Evolutionary conservation across 2,329 filamentous ascomycete genomes (phyloP).

Genomic region (Colletotrichum nymphaeae): DNA sequence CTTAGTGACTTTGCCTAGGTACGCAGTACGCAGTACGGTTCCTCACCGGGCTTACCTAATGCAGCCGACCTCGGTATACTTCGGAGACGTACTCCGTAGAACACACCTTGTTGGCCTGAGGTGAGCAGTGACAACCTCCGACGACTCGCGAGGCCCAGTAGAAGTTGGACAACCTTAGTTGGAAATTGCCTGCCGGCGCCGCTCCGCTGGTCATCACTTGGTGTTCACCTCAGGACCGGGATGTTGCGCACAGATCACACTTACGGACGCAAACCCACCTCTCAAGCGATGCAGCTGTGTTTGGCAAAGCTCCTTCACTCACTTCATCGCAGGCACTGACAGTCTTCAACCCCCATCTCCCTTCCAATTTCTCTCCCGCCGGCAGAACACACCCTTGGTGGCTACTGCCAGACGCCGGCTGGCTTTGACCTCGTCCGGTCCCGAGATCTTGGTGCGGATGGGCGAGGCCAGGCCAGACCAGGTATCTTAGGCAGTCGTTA

Average conservation of each 20-base stretch:
- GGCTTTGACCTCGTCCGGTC: not conserved
- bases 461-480: not conserved
- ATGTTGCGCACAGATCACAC: not conserved
- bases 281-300: not conserved
- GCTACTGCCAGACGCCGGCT: not conserved
- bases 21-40: not conserved
- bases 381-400: not conserved
- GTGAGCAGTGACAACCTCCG: not conserved
- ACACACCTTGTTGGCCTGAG: too few relatives aligned
- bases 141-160: not conserved
- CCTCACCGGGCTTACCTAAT: not conserved
- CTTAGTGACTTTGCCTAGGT: not conserved
- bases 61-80: too few relatives aligned
- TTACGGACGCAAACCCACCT: not conserved
- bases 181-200: not conserved
- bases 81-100: too few relatives aligned
- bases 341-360: not conserved
- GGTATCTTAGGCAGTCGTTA: constrained; percentile 10
- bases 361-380: not conserved
- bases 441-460: not conserved
- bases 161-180: not conserved
- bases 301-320: not conserved
- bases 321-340: too few relatives aligned
- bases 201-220: not conserved
- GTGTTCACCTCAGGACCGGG: not conserved